Conservation (phyloP, 192 early-diverging fungal species). For the Linnemannia zychae region DNA sequence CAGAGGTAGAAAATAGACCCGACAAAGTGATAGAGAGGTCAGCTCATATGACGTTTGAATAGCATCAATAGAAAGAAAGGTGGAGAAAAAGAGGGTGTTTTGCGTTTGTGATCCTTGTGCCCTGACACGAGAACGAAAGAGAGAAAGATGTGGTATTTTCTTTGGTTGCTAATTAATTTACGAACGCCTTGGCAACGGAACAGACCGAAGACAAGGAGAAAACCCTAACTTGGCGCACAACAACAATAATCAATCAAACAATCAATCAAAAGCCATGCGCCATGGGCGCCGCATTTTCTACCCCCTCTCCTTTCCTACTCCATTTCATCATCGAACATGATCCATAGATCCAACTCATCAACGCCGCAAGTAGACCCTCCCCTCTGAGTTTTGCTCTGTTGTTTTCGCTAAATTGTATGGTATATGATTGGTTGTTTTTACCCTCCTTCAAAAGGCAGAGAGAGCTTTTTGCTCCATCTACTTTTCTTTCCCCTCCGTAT, state of each 20-base stretch:
- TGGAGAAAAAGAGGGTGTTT: background rate
- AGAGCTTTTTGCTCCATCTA: background rate
- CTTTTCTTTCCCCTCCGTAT: background rate
- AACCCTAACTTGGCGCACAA: background rate
- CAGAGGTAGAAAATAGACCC: background rate
- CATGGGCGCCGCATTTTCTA: background rate
- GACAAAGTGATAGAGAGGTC: background rate
- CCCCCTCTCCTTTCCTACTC: background rate
- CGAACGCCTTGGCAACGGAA: no score
- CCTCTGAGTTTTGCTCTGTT: no score
- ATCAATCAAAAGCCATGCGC: background rate
- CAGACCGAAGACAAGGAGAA: background rate
- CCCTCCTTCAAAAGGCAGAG: background rate
- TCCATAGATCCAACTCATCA: background rate
- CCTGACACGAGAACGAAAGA: background rate
- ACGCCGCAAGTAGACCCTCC: background rate
- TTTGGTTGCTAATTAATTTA: background rate
- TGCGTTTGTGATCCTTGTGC: no score
- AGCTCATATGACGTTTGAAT: background rate
- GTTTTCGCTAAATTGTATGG: background rate
- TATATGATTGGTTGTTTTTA: conserved; percentile 3
- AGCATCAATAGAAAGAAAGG: background rate
- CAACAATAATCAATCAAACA: background rate
- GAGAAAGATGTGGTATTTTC: background rate
- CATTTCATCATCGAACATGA: background rate